These are phyloP conservation scores for Cucurbita maxima DNA, from an alignment of 306 rosid genomes.

Conservation along the genomic window DNA sequence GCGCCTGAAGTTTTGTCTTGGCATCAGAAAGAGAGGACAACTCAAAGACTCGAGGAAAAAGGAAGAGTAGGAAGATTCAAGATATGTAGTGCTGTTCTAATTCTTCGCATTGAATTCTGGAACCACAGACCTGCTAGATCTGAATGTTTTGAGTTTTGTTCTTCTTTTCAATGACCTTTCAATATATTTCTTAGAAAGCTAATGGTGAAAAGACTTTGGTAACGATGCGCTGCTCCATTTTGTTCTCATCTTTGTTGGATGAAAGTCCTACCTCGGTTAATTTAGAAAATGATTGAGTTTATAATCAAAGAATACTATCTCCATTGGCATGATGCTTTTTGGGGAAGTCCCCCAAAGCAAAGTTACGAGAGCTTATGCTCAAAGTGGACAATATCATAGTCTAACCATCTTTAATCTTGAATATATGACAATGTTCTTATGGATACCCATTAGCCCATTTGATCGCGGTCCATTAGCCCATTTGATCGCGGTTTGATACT, in stretches of 20 bases:
- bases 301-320: no score
- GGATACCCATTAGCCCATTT: neutral
- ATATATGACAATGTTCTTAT: neutral
- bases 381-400: no score
- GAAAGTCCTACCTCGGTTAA: no score
- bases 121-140: neutral
- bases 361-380: no score
- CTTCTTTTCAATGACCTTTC: neutral
- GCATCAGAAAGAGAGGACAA: constrained; percentile 72
- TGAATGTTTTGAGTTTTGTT: neutral
- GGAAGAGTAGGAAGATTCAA: neutral
- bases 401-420: neutral
- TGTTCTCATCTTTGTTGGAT: neutral
- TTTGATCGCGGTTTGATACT: neutral
- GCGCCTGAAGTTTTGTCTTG: constrained; percentile 60
- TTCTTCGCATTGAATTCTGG: neutral
- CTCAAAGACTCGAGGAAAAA: constrained; percentile 48
- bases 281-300: no score
- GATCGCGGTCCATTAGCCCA: neutral
- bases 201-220: neutral
- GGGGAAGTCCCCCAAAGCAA: rapidly evolving
- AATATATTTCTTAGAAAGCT: neutral
- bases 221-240: neutral
- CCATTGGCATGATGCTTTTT: no score
- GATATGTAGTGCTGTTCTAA: neutral